phyloP scores from a whole-genome alignment of 306 rosid genomes.

The Trifolium repens region DNA sequence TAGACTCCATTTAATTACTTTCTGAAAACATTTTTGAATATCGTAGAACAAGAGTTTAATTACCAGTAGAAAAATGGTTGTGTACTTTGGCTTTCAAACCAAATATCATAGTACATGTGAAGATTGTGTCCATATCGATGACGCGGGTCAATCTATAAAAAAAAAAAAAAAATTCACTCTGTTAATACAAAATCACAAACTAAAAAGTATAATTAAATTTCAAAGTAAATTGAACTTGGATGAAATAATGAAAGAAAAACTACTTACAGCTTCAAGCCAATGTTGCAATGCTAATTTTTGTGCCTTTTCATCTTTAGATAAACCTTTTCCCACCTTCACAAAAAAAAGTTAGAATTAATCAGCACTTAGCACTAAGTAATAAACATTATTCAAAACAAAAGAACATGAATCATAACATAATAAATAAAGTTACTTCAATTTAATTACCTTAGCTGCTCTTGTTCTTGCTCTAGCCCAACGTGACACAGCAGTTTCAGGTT shows the following conservation, averaged over 20 bases:
- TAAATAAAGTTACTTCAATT: background rate
- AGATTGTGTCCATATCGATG: conserved; percentile 96
- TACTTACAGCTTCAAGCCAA: conserved; percentile 94
- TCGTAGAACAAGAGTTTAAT: conserved; percentile 24
- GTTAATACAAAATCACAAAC: conserved; percentile 9
- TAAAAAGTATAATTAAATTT: background rate
- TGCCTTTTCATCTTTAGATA: conserved; percentile 98
- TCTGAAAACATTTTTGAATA: background rate
- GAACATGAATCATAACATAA: background rate
- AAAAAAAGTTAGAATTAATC: background rate
- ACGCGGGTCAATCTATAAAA: conserved; percentile 81
- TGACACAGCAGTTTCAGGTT: conserved; percentile 77
- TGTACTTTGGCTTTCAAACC: conserved; percentile 80
- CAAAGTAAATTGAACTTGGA: background rate
- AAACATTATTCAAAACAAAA: background rate
- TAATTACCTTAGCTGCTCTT: conserved; percentile 93
- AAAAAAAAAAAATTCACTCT: background rate
- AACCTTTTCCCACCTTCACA: conserved; percentile 87
- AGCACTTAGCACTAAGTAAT: conserved; percentile 24
- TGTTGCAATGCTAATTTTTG: conserved; percentile 90
- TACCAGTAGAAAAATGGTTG: conserved; percentile 97
- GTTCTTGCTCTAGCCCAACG: conserved; percentile 95
- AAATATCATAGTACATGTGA: conserved; percentile 78
- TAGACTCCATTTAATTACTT: background rate
- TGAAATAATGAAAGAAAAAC: background rate